Percentiles rank a stretch among this genome's conserved stretches.
Conservation (phyloP, 2,329 filamentous ascomycete species). For the Fusarium oligoseptatum region DNA sequence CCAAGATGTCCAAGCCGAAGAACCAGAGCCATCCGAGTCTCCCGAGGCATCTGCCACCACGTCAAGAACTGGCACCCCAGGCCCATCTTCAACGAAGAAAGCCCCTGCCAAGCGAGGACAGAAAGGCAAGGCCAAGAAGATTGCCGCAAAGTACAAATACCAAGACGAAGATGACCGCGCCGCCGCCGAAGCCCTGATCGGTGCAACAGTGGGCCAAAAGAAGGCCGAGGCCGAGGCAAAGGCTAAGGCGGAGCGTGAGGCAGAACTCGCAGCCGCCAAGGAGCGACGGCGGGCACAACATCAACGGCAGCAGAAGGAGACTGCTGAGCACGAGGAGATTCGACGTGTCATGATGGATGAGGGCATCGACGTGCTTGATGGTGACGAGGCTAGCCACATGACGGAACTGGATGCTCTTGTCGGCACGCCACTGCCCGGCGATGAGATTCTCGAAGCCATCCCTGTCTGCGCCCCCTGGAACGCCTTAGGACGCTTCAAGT, state of each 20-base stretch:
- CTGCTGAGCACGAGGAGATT: constrained; percentile 81
- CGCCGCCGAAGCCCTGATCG: constrained; percentile 88
- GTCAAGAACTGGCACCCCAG: constrained; percentile 21
- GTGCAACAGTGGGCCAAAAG: constrained; percentile 75
- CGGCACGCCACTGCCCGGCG: constrained; percentile 81
- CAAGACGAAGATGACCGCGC: constrained; percentile 95
- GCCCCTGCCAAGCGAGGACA: constrained; percentile 75
- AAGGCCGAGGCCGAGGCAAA: constrained; percentile 77
- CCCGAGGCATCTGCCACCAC: constrained; percentile 23
- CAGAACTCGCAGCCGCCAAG: constrained; percentile 77
- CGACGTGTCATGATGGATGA: constrained; percentile 72
- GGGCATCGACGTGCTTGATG: constrained; percentile 70
- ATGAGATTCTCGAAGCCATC: constrained; percentile 81
- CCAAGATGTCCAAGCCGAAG: constrained; percentile 44
- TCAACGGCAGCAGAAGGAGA: constrained; percentile 79
- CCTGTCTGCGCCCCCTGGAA: constrained; percentile 75
- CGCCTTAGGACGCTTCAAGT: constrained; percentile 80
- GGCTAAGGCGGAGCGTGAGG: constrained; percentile 75
- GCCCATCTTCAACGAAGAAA: constrained; percentile 55
- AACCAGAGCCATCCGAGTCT: constrained; percentile 40
- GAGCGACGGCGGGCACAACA: constrained; percentile 86
- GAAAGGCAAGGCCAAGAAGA: constrained; percentile 86
- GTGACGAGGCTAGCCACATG: constrained; percentile 67
- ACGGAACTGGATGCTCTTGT: constrained; percentile 78
- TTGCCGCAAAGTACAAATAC: constrained; percentile 88